Percentiles rank a stretch among this genome's conserved stretches.
Evolutionary conservation across 2,329 filamentous ascomycete species (phyloP).

Genomic region (Nemania serpens): DNA sequence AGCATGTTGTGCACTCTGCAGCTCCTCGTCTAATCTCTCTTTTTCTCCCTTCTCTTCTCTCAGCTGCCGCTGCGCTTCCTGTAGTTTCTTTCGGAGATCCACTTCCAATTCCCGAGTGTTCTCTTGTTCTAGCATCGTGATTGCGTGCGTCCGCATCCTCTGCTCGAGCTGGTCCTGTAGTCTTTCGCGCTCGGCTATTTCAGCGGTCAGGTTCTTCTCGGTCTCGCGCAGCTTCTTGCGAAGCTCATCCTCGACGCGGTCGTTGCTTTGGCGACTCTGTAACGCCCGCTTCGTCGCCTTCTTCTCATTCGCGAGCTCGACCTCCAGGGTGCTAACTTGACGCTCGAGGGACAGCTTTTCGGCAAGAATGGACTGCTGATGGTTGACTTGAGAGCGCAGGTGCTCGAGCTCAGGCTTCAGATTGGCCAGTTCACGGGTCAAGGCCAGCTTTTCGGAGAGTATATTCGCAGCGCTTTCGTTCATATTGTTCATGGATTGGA

Average conservation of each 20-base stretch:
- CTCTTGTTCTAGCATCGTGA: conserved; percentile 40
- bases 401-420: conserved; percentile 63
- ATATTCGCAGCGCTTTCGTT: conserved; percentile 73
- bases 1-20: conserved; percentile 39
- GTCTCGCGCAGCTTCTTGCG: conserved; percentile 48
- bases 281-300: conserved; percentile 65
- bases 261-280: conserved; percentile 49
- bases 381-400: conserved; percentile 57
- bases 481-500: conserved; percentile 68
- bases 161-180: conserved; percentile 43
- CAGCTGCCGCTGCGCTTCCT: conserved; percentile 38
- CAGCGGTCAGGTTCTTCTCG: conserved; percentile 40
- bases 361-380: conserved; percentile 70
- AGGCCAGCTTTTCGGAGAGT: conserved; percentile 61
- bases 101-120: conserved; percentile 40
- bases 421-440: conserved; percentile 56
- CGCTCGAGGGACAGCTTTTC: conserved; percentile 83
- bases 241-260: conserved; percentile 47
- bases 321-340: conserved; percentile 75
- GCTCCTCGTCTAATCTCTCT: conserved; percentile 43
- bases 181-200: conserved; percentile 40
- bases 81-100: conserved; percentile 42
- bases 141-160: conserved; percentile 38
- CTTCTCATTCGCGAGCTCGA: conserved; percentile 82
- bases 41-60: conserved; percentile 40